Conservation (phyloP, 2,329 filamentous ascomycete species). For the Phaeosphaeria sp. region DNA sequence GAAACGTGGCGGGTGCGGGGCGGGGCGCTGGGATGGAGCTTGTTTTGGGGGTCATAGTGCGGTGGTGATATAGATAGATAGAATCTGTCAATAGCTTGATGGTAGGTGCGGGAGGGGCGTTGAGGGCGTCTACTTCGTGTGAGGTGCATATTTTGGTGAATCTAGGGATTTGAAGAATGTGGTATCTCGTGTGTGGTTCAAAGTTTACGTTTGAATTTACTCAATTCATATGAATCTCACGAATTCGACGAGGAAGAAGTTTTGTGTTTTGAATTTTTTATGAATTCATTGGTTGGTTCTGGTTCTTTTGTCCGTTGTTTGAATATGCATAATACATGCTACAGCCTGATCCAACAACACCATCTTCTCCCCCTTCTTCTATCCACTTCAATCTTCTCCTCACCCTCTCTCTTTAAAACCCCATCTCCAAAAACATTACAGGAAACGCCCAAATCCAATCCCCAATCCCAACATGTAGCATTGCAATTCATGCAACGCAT, state of each 20-base stretch:
- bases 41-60: neutral
- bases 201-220: no score
- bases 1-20: neutral
- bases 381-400: neutral
- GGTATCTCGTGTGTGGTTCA: neutral
- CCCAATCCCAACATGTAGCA: neutral
- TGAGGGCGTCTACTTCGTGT: no score
- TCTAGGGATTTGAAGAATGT: neutral
- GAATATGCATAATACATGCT: neutral
- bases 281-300: neutral
- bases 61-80: no score
- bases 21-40: neutral
- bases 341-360: neutral
- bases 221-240: no score
- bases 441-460: neutral
- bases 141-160: no score
- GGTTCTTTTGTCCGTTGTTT: neutral
- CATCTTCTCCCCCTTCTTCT: neutral
- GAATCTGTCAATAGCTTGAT: no score
- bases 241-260: no score
- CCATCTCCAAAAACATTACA: neutral
- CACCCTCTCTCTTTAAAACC: neutral
- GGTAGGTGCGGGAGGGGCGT: neutral
- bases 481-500: neutral
- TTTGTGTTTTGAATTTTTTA: slow-evolving; percentile 1